Percentiles rank a stretch among this genome's conserved stretches.
These are phyloP conservation scores for Aspergillus biplanus DNA, from an alignment of 495 filamentous ascomycete species.

Conservation along the genomic window DNA sequence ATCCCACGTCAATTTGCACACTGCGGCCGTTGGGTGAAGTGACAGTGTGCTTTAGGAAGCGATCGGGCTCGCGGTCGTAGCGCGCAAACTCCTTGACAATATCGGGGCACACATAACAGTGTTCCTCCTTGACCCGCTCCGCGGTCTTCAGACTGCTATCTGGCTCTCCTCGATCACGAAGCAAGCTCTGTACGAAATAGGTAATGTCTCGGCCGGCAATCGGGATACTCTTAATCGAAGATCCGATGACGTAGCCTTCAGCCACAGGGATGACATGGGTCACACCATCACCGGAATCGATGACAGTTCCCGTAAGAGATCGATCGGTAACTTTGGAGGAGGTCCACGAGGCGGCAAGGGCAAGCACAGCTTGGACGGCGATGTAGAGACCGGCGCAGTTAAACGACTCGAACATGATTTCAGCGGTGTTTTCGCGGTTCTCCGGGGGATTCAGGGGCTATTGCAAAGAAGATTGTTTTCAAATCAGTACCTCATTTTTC, in stretches of 20 bases:
- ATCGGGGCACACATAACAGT: slow-evolving; percentile 97
- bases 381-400: slow-evolving; percentile 99
- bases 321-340: slow-evolving; percentile 95
- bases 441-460: slow-evolving; percentile 97
- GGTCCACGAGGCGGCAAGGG: slow-evolving; percentile 96
- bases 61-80: slow-evolving; percentile 88
- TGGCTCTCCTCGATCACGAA: slow-evolving; percentile 94
- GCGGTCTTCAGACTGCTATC: slow-evolving; percentile 97
- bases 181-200: slow-evolving; percentile 94
- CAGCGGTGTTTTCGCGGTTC: slow-evolving; percentile 98
- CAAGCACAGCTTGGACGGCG: slow-evolving; percentile 95
- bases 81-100: slow-evolving; percentile 96
- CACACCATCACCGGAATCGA: slow-evolving; percentile 96
- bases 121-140: slow-evolving; percentile 96
- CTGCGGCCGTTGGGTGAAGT: slow-evolving; percentile 84
- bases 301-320: slow-evolving; percentile 96
- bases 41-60: slow-evolving; percentile 87
- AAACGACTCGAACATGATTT: slow-evolving; percentile 99
- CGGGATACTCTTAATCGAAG: slow-evolving; percentile 97
- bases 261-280: slow-evolving; percentile 99
- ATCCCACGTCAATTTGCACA: slow-evolving; percentile 88
- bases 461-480: slow-evolving; percentile 20
- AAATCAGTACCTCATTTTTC: slow-evolving; percentile 1
- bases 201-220: slow-evolving; percentile 97
- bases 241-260: slow-evolving; percentile 98